Evolutionary conservation across 345 rosid species (phyloP), one percentile per base, ranked within the genome.

Genomic region (Salix dunnii): DNA sequence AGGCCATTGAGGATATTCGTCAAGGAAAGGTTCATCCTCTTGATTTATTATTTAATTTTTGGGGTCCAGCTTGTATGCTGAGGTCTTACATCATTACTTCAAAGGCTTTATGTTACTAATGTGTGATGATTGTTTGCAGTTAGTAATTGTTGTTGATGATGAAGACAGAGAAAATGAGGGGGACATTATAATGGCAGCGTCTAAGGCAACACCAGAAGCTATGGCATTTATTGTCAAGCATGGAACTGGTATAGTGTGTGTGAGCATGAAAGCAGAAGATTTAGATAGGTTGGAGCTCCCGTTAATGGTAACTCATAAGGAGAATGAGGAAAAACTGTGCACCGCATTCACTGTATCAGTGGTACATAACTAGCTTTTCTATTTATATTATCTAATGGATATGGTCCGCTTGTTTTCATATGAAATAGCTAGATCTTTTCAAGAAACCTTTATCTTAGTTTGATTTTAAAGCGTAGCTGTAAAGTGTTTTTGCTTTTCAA

Each of bases 131-230:
- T 10, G 30, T 68, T 5, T 88, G 85, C 92, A 94, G 97, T 81
- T 92, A 79, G 97, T 94, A 72, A 81, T 92, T 70, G 97, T 89
- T 58, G 98, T 92, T 10, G 98, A 94, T 55, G 97, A 92, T 75
- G 98, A 94, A 80, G 98, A 94, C 80, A 83, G 97, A 87, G 98
- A 94, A 82, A 92, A 94, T 70, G 98, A 94, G 83, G 97, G 97
- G 33, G 97, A 92, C 85, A 86, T 94, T 40, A 87, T 92, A 80
- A 87, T 92, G 97, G 94, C 97, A 75, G 98, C 97, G 43, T 81
- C 91, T 48, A 84, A 88, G 82, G 95, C 85, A 20, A 94, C 98
- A 60, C 94, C 97, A 25, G 97, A 94, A 74, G 96, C 96, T 72
- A 91, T 94, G 97, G 98, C 98, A 76, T 94, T 92, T 71, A 88